phyloP scores from a whole-genome alignment of 768 basidiomycete genomes.

The Postia placenta region DNA sequence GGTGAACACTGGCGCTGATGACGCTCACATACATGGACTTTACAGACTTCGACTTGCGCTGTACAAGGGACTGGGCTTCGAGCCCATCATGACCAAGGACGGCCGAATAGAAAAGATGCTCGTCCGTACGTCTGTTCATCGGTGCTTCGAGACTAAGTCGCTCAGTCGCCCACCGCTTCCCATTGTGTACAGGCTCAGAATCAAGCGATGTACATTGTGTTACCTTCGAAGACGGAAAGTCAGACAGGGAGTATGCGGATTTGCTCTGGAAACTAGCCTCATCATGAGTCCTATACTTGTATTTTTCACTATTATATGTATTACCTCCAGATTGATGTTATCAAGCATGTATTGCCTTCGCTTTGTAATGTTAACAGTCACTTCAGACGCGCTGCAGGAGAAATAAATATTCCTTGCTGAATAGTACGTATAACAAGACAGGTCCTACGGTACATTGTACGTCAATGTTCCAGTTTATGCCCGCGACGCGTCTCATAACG shows the following conservation, averaged over 20 bases:
- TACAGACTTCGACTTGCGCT: constrained; percentile 59
- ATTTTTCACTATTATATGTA: neutral
- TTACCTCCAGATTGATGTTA: neutral
- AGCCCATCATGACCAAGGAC: constrained; percentile 51
- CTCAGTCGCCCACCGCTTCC: neutral
- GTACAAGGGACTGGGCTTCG: constrained; percentile 68
- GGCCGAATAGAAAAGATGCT: constrained; percentile 54
- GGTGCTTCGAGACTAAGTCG: neutral
- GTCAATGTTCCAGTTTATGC: too few species aligned
- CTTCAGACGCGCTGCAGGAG: neutral
- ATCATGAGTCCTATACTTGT: constrained; percentile 16
- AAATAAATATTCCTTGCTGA: neutral
- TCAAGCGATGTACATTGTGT: constrained; percentile 36
- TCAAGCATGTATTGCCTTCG: neutral
- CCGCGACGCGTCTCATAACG: neutral
- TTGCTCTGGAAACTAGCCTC: constrained; percentile 31
- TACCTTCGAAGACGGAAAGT: constrained; percentile 21
- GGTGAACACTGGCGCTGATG: neutral
- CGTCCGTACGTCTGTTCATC: constrained; percentile 48
- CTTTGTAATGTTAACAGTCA: too few species aligned
- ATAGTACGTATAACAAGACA: neutral
- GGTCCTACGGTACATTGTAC: neutral
- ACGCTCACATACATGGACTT: neutral
- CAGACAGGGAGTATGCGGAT: constrained; percentile 24
- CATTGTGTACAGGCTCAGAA: constrained; percentile 32